A percentile compares a stretch with the other conserved stretches of the same genome.
These are phyloP conservation scores for Diutina pseudorugosa DNA, from an alignment of 1,139 yeast genomes.

Conservation along the genomic window DNA sequence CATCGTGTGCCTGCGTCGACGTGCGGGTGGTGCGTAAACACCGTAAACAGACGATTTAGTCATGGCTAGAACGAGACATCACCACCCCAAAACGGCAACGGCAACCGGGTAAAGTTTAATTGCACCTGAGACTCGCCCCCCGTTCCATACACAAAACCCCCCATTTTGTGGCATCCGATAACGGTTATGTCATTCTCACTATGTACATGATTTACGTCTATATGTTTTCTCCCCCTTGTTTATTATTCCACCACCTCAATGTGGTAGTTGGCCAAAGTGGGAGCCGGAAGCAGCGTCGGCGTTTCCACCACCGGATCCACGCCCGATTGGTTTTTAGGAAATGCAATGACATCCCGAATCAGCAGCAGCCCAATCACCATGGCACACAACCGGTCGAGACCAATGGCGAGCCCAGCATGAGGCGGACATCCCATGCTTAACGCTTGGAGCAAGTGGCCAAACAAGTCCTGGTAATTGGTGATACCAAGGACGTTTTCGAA, in stretches of 20 bases:
- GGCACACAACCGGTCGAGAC: constrained; percentile 88
- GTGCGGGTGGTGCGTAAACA: background rate
- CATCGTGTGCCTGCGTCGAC: background rate
- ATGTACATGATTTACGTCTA: background rate
- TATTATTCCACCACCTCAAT: constrained; percentile 11
- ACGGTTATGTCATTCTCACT: background rate
- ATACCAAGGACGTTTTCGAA: constrained; percentile 46
- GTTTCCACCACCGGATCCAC: constrained; percentile 79
- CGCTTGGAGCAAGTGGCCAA: constrained; percentile 79
- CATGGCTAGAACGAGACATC: background rate
- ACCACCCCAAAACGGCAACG: background rate
- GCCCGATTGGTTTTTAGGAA: constrained; percentile 88
- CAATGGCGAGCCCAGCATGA: constrained; percentile 94
- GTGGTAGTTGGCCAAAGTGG: constrained; percentile 38
- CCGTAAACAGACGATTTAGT: background rate
- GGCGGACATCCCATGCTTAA: constrained; percentile 94
- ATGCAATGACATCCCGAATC: constrained; percentile 89
- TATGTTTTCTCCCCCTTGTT: background rate
- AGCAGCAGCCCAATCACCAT: constrained; percentile 67
- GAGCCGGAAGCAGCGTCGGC: constrained; percentile 52
- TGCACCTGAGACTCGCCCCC: background rate
- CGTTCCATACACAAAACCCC: background rate
- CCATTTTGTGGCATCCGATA: background rate
- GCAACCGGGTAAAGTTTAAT: background rate
- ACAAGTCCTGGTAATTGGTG: constrained; percentile 45